A percentile compares a stretch with the other conserved stretches of the same genome.
Evolutionary conservation across 208 protist species (phyloP).

Genomic region (Strigomonas oncopelti): DNA sequence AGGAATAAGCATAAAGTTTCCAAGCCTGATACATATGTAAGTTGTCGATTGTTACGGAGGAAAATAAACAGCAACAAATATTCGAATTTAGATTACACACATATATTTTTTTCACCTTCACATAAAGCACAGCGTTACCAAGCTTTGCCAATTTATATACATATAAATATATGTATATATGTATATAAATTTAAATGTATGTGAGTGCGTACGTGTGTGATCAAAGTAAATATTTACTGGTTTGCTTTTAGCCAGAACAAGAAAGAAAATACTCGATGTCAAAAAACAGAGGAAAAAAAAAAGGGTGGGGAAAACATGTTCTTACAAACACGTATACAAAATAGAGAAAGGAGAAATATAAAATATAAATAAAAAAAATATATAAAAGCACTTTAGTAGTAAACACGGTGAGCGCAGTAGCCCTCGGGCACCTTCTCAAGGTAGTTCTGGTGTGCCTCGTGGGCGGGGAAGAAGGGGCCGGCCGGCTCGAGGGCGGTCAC

Average conservation of each 20-base stretch:
- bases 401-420: slow-evolving; percentile 79
- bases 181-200: background rate
- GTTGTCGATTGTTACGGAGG: background rate
- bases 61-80: background rate
- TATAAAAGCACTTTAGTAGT: slow-evolving; percentile 34
- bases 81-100: background rate
- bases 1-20: background rate
- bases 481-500: slow-evolving; percentile 71
- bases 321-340: background rate
- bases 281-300: slow-evolving; percentile 2
- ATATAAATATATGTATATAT: background rate
- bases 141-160: background rate
- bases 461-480: slow-evolving; percentile 73
- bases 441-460: slow-evolving; percentile 88
- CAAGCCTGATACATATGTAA: background rate
- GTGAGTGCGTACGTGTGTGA: background rate
- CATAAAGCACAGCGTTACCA: background rate
- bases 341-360: background rate
- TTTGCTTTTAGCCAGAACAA: background rate
- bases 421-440: slow-evolving; percentile 73
- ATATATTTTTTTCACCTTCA: background rate
- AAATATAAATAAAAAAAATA: background rate
- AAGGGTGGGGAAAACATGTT: background rate
- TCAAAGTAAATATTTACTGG: background rate
- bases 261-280: background rate